Evolutionary conservation across 1,284 basidiomycete species (phyloP), one percentile per base, ranked within the genome.

Genomic region (Malassezia furfur): DNA sequence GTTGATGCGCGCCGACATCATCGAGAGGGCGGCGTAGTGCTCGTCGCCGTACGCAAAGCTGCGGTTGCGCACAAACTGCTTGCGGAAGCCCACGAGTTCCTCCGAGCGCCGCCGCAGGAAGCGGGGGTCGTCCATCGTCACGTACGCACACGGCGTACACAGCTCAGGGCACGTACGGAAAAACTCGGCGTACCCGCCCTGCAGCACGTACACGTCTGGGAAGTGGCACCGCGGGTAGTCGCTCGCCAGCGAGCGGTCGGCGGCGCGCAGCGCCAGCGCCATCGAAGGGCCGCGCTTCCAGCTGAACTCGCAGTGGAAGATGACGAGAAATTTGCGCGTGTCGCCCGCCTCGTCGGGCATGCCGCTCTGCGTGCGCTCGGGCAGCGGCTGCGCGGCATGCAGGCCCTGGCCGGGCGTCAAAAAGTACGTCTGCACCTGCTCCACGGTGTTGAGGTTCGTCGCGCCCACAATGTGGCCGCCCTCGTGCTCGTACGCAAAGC

Each of bases 301-400:
- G 69, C 88, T 91, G 74, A 96, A 96, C 78, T 99, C 93, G 80
- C 93, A 98, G 76, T 99, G 93, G 79, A 99, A 96, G 55, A 99
- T 82, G 46, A 98, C 78, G 17, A 98, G 80, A 4, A 81, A 88
- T 80, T 88, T 94, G 75, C 61, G 64, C 15, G 50, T 59, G 78
- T 84, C 52, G 77, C 77, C 73, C 2, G 77, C 65, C 15, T 71
- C 70, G 19, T 74, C 72, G 0, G 74, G 57, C 61, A 89, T 85
- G 21, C 89, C 70, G 72, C 89, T 93, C 54, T 85, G 81, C 52
- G 86, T 76, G 70, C 48, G 74, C 57, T 31, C 66, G 57, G 62
- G 68, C 54, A 67, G 50, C 41, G 44, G 57, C 36, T 46, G 55
- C 14, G 58, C 62, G 31, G 68, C 59, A 55, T 78, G 75, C 46